These are phyloP conservation scores for Salix viminalis DNA, from an alignment of 345 rosid genomes.

Conservation along the genomic window DNA sequence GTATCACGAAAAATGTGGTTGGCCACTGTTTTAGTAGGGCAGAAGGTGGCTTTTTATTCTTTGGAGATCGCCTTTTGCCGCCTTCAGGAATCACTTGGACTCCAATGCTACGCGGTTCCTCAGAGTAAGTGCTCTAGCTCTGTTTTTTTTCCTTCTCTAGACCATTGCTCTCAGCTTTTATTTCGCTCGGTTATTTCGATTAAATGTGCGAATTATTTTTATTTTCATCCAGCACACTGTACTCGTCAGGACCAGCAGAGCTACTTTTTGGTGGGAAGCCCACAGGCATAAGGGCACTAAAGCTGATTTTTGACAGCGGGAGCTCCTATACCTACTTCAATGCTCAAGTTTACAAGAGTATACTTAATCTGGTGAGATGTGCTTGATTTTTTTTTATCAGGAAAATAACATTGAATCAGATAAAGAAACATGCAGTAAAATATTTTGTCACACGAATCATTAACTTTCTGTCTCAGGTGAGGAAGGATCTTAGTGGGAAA, in stretches of 20 bases:
- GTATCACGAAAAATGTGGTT: conserved; percentile 51
- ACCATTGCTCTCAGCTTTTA: background rate
- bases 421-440: background rate
- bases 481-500: conserved; percentile 42
- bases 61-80: conserved; percentile 67
- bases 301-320: conserved; percentile 76
- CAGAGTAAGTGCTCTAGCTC: conserved; percentile 36
- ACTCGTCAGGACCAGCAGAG: conserved; percentile 64
- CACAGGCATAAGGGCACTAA: conserved; percentile 50
- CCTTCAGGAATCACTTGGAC: conserved; percentile 62
- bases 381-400: background rate
- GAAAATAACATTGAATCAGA: background rate
- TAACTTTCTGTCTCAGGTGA: conserved; percentile 35
- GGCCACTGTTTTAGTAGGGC: conserved; percentile 74
- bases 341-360: conserved; percentile 40
- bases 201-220: background rate
- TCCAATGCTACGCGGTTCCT: conserved; percentile 32
- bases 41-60: conserved; percentile 77
- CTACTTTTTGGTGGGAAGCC: conserved; percentile 50
- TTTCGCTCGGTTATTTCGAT: background rate
- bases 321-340: conserved; percentile 83
- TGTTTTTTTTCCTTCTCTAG: background rate
- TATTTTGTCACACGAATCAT: background rate
- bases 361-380: conserved; percentile 54
- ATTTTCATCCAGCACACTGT: conserved; percentile 54